These are phyloP conservation scores for Parasarocladium wereldwijsianum DNA, from an alignment of 2,329 filamentous ascomycete genomes.

Conservation along the genomic window DNA sequence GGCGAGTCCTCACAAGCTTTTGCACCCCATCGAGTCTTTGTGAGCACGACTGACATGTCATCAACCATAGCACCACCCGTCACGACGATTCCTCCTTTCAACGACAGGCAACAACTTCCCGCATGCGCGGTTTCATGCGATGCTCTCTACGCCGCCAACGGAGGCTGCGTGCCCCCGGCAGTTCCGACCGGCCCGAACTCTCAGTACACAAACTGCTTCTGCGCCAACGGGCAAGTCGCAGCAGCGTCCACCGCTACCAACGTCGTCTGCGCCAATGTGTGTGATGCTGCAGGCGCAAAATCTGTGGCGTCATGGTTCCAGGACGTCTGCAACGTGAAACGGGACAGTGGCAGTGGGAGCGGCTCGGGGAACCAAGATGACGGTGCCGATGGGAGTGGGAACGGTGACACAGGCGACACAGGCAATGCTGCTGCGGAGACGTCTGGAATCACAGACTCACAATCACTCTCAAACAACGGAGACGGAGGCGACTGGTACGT, in stretches of 20 bases:
- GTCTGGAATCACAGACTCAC: slow-evolving; percentile 3
- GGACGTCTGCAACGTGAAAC: slow-evolving; percentile 41
- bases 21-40: no score
- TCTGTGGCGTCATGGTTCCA: slow-evolving; percentile 59
- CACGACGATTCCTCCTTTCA: slow-evolving; percentile 43
- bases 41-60: no score
- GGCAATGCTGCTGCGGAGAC: slow-evolving; percentile 8
- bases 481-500: slow-evolving; percentile 33
- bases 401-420: slow-evolving; percentile 4
- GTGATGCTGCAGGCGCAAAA: slow-evolving; percentile 31
- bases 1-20: no score
- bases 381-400: slow-evolving; percentile 1
- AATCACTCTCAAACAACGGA: slow-evolving; percentile 6
- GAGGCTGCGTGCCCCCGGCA: slow-evolving; percentile 50
- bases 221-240: slow-evolving; percentile 43
- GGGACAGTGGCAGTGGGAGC: slow-evolving; percentile 9
- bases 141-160: slow-evolving; percentile 54
- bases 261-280: slow-evolving; percentile 48
- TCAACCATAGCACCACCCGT: slow-evolving; percentile 10
- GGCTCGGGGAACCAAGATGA: slow-evolving; percentile 6
- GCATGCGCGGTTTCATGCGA: slow-evolving; percentile 46
- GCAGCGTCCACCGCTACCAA: slow-evolving; percentile 39
- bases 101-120: slow-evolving; percentile 32
- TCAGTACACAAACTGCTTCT: slow-evolving; percentile 60
- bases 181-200: slow-evolving; percentile 29